phyloP scores from a whole-genome alignment of 2,329 filamentous ascomycete species.

The Trichoderma oligosporum region DNA sequence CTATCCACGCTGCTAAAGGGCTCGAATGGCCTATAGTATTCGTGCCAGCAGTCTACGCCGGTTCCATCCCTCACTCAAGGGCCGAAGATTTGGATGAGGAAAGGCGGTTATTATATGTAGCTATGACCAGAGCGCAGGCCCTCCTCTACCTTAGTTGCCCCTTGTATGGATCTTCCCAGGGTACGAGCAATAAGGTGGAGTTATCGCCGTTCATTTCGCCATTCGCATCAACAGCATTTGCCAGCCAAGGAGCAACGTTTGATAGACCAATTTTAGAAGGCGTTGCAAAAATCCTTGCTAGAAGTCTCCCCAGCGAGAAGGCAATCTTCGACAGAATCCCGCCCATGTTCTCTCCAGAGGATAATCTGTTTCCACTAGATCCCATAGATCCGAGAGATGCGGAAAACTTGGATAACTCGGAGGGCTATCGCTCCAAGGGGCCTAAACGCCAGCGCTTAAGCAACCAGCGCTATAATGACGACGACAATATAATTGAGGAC shows the following conservation, averaged over 20 bases:
- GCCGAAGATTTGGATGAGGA: conserved; percentile 87
- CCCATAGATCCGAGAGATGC: conserved; percentile 44
- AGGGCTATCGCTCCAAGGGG: conserved; percentile 24
- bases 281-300: conserved; percentile 67
- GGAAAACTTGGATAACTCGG: conserved; percentile 24
- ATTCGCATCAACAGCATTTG: conserved; percentile 39
- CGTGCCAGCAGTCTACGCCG: conserved; percentile 82
- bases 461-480: conserved; percentile 18
- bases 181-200: conserved; percentile 54
- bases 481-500: conserved; percentile 25
- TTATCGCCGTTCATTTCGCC: conserved; percentile 70
- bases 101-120: conserved; percentile 83
- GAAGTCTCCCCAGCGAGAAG: conserved; percentile 55
- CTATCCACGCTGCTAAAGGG: conserved; percentile 93
- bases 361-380: conserved; percentile 64
- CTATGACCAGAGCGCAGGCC: conserved; percentile 89
- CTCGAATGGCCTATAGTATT: conserved; percentile 97
- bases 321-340: conserved; percentile 52
- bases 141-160: conserved; percentile 84
- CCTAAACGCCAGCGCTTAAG: conserved; percentile 31
- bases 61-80: conserved; percentile 83
- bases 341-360: conserved; percentile 55
- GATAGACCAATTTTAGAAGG: conserved; percentile 58
- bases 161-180: conserved; percentile 60
- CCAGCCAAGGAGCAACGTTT: conserved; percentile 66